Evolutionary conservation across 2,329 filamentous ascomycete species (phyloP).

Genomic region (Ambrosiella beaveri): DNA sequence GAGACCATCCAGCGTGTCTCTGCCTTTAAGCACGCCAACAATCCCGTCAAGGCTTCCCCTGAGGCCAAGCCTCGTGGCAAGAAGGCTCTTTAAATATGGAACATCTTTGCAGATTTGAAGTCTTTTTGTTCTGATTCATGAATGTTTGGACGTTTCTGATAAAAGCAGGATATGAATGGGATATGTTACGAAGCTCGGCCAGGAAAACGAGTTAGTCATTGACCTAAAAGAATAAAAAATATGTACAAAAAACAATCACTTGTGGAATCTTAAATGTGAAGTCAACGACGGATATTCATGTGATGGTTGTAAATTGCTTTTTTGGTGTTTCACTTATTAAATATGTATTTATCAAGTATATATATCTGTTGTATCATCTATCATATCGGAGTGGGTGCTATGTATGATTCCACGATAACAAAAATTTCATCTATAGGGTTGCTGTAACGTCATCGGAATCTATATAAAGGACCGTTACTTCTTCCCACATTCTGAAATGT

Average conservation of each 20-base stretch:
- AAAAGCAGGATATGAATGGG: constrained; percentile 5
- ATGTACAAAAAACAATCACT: constrained; percentile 1
- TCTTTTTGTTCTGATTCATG: constrained; percentile 9
- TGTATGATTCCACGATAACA: not conserved
- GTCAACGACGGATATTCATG: too few species aligned
- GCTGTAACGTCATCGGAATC: not conserved
- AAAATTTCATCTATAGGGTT: not conserved
- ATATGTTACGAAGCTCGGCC: constrained; percentile 1
- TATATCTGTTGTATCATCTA: too few species aligned
- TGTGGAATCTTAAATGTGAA: too few species aligned
- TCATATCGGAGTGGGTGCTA: too few species aligned
- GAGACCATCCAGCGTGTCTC: constrained; percentile 73
- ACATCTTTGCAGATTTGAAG: constrained; percentile 6
- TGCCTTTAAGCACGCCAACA: constrained; percentile 66
- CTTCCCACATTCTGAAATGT: not conserved
- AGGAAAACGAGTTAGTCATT: constrained; percentile 7
- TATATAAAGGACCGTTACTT: not conserved
- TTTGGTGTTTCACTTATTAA: too few species aligned
- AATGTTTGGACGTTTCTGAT: constrained; percentile 4
- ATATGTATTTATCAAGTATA: too few species aligned
- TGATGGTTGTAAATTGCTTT: too few species aligned
- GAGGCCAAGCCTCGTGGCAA: constrained; percentile 61
- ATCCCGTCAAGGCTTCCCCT: constrained; percentile 56
- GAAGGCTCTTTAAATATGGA: constrained; percentile 35
- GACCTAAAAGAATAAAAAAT: constrained; percentile 9